A percentile compares a stretch with the other conserved stretches of the same genome.
These are phyloP conservation scores for Glycine soja DNA, from an alignment of 306 rosid genomes.

Conservation along the genomic window DNA sequence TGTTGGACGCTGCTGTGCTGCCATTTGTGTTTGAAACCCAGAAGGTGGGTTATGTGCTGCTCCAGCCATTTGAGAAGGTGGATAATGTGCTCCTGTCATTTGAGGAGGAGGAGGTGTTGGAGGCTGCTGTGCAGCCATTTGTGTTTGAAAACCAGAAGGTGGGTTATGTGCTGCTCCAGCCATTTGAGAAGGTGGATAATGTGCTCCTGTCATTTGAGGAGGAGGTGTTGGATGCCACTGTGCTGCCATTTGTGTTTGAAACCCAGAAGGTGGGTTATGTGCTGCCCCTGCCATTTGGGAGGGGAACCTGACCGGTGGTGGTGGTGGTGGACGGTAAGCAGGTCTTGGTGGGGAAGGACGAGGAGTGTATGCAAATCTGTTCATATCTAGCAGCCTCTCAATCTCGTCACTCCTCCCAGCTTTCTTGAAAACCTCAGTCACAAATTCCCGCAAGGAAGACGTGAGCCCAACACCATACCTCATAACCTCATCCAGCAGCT, in stretches of 20 bases:
- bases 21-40: slow-evolving; percentile 24
- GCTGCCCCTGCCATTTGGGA: slow-evolving; percentile 35
- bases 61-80: slow-evolving; percentile 37
- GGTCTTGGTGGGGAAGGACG: slow-evolving; percentile 54
- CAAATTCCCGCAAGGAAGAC: slow-evolving; percentile 63
- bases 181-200: slow-evolving; percentile 38
- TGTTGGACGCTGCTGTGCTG: slow-evolving; percentile 46
- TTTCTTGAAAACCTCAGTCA: slow-evolving; percentile 61
- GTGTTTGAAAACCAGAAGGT: slow-evolving; percentile 33
- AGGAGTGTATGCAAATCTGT: slow-evolving; percentile 54
- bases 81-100: slow-evolving; percentile 16
- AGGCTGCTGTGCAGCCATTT: slow-evolving; percentile 41
- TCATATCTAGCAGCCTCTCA: slow-evolving; percentile 64
- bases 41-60: slow-evolving; percentile 39
- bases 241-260: slow-evolving; percentile 40
- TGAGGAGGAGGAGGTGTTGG: slow-evolving; percentile 46
- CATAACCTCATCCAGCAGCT: slow-evolving; percentile 71
- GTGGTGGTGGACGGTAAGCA: slow-evolving; percentile 33
- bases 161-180: slow-evolving; percentile 21
- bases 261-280: slow-evolving; percentile 31
- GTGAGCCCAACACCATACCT: slow-evolving; percentile 82
- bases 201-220: slow-evolving; percentile 45
- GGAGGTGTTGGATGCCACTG: slow-evolving; percentile 47
- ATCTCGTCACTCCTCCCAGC: slow-evolving; percentile 79
- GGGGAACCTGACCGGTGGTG: slow-evolving; percentile 46